Conservation (phyloP, 352 stramenopile species). For the Nothophytophthora sp. region DNA sequence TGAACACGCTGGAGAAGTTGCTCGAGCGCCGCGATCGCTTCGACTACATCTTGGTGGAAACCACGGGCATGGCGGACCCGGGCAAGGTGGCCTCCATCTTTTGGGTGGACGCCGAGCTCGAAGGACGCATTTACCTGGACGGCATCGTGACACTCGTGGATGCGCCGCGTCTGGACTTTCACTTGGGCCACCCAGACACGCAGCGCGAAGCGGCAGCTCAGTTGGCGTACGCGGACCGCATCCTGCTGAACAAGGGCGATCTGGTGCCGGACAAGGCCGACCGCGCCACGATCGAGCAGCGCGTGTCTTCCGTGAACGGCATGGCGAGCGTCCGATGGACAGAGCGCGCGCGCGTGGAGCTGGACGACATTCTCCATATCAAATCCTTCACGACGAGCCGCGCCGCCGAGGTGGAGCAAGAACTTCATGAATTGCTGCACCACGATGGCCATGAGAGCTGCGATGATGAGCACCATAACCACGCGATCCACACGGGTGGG, state of each 20-base stretch:
- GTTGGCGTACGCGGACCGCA: conserved; percentile 98
- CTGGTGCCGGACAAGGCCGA: conserved; percentile 77
- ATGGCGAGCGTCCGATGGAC: conserved; percentile 72
- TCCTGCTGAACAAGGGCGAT: conserved; percentile 99
- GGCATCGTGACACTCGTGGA: conserved; percentile 98
- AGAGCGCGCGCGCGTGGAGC: conserved; percentile 50
- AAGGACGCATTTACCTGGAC: conserved; percentile 91
- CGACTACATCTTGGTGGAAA: conserved; percentile 95
- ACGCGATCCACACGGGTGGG: conserved; percentile 49
- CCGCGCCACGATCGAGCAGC: conserved; percentile 38
- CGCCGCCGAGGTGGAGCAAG: conserved; percentile 56
- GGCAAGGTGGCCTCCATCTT: conserved; percentile 96
- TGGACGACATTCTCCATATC: conserved; percentile 80
- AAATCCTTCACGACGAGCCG: conserved; percentile 75
- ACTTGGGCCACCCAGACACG: conserved; percentile 62
- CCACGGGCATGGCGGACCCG: conserved; percentile 93
- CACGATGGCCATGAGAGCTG: conserved; percentile 21
- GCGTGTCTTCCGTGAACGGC: conserved; percentile 60
- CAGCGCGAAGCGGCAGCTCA: conserved; percentile 93
- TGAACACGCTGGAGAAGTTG: conserved; percentile 85
- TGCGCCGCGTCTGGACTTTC: conserved; percentile 89
- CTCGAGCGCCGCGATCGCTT: conserved; percentile 80
- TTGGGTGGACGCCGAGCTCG: conserved; percentile 94
- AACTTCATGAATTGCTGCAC: conserved; percentile 24
- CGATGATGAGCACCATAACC: conserved; percentile 12